Conservation (phyloP, 2,329 filamentous ascomycete genomes). For the Neofusicoccum ribis region DNA sequence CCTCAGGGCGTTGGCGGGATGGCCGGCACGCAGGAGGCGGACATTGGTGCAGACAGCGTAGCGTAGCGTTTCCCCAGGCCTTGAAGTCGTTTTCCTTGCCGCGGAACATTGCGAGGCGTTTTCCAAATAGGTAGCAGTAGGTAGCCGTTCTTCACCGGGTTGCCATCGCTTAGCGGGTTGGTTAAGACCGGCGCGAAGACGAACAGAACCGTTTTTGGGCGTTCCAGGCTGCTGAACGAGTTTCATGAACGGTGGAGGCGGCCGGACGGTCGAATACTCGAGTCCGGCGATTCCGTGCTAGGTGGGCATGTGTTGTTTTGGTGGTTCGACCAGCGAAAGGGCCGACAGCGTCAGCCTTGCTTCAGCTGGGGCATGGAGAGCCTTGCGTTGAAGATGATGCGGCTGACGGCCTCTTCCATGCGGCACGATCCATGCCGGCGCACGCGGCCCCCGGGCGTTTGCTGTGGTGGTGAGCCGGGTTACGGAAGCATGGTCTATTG, state of each 20-base stretch:
- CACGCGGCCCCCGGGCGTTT: neutral
- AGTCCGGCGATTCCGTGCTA: constrained; percentile 5
- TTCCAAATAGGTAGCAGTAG: constrained; percentile 18
- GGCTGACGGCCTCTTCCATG: constrained; percentile 12
- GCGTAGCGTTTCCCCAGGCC: constrained; percentile 7
- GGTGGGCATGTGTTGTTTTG: neutral
- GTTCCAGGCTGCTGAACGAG: constrained; percentile 1
- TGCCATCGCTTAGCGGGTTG: constrained; percentile 11
- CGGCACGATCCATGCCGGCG: neutral
- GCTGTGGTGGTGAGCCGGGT: constrained; percentile 1
- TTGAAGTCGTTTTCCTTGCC: constrained; percentile 2
- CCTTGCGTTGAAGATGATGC: neutral
- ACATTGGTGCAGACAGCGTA: constrained; percentile 1
- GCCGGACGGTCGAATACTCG: too few relatives aligned
- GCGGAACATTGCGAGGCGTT: constrained; percentile 16
- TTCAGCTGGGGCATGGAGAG: neutral
- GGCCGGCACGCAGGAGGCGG: neutral
- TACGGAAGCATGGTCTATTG: neutral
- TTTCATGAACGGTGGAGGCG: neutral
- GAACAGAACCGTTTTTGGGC: constrained; percentile 12
- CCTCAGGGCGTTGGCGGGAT: constrained; percentile 11
- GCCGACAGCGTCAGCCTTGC: constrained; percentile 3
- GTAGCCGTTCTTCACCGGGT: constrained; percentile 15
- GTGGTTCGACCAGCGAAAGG: constrained; percentile 7
- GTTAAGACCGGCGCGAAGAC: constrained; percentile 8